phyloP scores from a whole-genome alignment of 192 early-diverging fungal genomes.

The Phycomyces nitens region DNA sequence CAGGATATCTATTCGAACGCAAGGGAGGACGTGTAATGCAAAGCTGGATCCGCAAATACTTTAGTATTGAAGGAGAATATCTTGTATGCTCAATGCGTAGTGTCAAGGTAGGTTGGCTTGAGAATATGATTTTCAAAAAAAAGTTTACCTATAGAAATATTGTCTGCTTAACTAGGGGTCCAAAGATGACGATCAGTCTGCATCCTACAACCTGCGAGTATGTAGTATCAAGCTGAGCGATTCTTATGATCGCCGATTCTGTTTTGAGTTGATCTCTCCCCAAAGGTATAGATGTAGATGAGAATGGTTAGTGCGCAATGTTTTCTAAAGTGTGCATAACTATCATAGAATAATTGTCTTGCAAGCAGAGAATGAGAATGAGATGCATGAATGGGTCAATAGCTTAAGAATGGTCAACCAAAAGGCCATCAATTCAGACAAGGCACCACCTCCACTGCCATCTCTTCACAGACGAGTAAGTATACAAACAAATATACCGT shows the following conservation, averaged over 20 bases:
- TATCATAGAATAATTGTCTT: slow-evolving; percentile 57
- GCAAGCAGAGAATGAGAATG: slow-evolving; percentile 75
- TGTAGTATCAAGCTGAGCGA: slow-evolving; percentile 67
- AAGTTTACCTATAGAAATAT: no score
- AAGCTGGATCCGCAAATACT: slow-evolving; percentile 78
- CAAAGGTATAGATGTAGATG: slow-evolving; percentile 43
- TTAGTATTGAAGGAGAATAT: slow-evolving; percentile 61
- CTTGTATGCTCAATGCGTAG: slow-evolving; percentile 48
- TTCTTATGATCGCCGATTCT: slow-evolving; percentile 66
- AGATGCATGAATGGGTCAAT: slow-evolving; percentile 75
- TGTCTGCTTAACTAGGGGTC: slow-evolving; percentile 28
- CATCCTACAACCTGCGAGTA: slow-evolving; percentile 64
- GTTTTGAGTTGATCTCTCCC: slow-evolving; percentile 83
- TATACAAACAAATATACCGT: slow-evolving; percentile 4
- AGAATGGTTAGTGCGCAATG: no score
- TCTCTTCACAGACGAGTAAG: background rate
- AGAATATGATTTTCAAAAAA: background rate
- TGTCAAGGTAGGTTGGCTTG: slow-evolving; percentile 22
- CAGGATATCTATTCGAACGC: slow-evolving; percentile 81
- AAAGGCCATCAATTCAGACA: slow-evolving; percentile 50
- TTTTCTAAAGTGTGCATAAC: background rate
- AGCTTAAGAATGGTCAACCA: slow-evolving; percentile 59
- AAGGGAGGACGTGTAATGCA: slow-evolving; percentile 69
- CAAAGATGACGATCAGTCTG: slow-evolving; percentile 55
- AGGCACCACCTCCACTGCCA: slow-evolving; percentile 32